Percentiles rank a stretch among this genome's conserved stretches.
phyloP scores from a whole-genome alignment of 176 grass and related monocot species.

The Cocos nucifera region DNA sequence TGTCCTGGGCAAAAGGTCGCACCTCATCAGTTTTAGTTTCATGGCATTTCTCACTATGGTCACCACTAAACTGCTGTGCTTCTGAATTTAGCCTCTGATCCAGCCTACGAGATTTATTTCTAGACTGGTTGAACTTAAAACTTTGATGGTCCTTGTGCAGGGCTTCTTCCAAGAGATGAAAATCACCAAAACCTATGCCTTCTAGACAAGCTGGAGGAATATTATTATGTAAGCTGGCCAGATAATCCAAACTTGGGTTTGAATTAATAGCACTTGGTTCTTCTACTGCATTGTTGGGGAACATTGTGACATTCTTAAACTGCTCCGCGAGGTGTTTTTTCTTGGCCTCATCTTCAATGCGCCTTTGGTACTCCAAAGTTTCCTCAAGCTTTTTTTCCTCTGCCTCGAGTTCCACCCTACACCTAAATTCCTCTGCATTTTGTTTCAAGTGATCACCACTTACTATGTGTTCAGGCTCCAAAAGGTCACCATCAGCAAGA shows the following conservation, averaged over 20 bases:
- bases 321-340: conserved; percentile 54
- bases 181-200: conserved; percentile 81
- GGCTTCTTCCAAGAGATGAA: conserved; percentile 45
- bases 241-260: conserved; percentile 23
- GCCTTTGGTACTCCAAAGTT: conserved; percentile 74
- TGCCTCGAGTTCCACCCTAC: conserved; percentile 51
- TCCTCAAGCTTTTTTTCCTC: conserved; percentile 88
- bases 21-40: conserved; percentile 17
- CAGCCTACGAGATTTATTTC: conserved; percentile 12
- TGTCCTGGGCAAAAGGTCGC: conserved; percentile 18
- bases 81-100: conserved; percentile 22
- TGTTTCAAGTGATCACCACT: conserved; percentile 47
- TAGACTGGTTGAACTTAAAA: conserved; percentile 9
- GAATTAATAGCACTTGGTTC: conserved; percentile 21
- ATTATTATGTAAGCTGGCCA: conserved; percentile 25
- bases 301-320: conserved; percentile 30
- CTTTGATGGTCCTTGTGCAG: conserved; percentile 19
- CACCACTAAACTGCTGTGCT: conserved; percentile 4
- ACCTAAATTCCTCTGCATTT: conserved; percentile 66
- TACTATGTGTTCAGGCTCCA: conserved; percentile 31
- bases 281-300: conserved; percentile 9
- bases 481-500: conserved; percentile 38
- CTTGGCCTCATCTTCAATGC: conserved; percentile 80
- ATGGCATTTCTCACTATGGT: conserved; percentile 22
- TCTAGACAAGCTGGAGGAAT: conserved; percentile 32